Base-by-base conservation (phyloP, 352 stramenopile species). In the Phytophthora lateralis region DNA sequence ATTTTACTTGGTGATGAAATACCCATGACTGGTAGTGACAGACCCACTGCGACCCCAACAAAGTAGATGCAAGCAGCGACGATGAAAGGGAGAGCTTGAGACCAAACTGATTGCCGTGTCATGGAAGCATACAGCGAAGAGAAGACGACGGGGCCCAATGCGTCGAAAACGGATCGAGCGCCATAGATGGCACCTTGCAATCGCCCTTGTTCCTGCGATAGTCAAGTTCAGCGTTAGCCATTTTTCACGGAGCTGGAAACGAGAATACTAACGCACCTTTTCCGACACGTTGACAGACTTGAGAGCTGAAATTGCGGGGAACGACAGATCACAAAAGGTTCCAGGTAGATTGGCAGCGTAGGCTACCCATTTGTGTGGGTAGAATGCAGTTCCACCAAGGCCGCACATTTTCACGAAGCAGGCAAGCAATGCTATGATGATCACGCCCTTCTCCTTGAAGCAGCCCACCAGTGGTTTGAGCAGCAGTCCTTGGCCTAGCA, bases 101-200 rank as follows among this genome's bases (percentile, higher is more conserved):
- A 80, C 58, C 71, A 72, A 51, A 66, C 26, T 4, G 63, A 71
- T 26, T 82, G 50, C 15, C 63, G 56, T 14, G 72, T 80, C 71
- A 91, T 91, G 8, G 53, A 38, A 26, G 75, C 68, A 60, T 92
- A 94, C 21, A 92, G 63, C 24, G 58, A 71, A 9, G 85, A 78
- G 55, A 86, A 94, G 7, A 80, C 63, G 18, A 94, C 61, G 0
- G 85, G 80, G 4, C 85, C 85, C 2, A 68, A 60, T 0, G 82
- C 85, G 52, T 88, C 76, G 39, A 90, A 86, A 30, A 94, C 70
- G 5, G 79, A 82, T 6, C 82, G 78, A 12, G 71, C 81, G 6
- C 76, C 80, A 59, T 92, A 92, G 18, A 94, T 85, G 15, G 82
- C 83, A 2, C 85, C 85, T 74, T 94, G 82, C 0, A 94, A 57